Percentiles rank a stretch among this genome's conserved stretches.
Evolutionary conservation across 2,329 filamentous ascomycete genomes (phyloP).

Genomic region (Hymenoscyphus scutula): DNA sequence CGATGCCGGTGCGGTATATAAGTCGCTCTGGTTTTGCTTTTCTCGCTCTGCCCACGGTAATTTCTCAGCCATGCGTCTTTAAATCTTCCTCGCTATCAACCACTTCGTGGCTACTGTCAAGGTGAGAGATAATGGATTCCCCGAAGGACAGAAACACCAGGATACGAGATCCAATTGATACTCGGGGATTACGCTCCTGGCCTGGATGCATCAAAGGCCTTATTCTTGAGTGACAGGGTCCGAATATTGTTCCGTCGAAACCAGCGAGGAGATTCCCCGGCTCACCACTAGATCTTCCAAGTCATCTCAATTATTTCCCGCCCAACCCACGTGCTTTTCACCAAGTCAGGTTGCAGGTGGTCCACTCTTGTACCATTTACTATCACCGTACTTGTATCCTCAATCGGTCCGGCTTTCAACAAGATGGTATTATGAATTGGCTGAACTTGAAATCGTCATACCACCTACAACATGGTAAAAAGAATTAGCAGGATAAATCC

Average conservation of each 20-base stretch:
- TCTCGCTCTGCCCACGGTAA: background rate
- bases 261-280: conserved; percentile 2
- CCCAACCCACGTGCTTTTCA: background rate
- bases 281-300: background rate
- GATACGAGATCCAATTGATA: background rate
- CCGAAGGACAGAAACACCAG: background rate
- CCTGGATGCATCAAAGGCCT: background rate
- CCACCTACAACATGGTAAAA: background rate
- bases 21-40: background rate
- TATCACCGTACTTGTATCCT: background rate
- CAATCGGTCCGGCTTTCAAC: background rate
- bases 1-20: conserved; percentile 11
- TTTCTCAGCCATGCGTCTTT: background rate
- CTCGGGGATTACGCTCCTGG: background rate
- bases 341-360: background rate
- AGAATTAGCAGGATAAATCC: background rate
- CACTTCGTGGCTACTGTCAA: background rate
- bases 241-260: conserved; percentile 1
- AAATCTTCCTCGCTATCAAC: background rate
- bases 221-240: background rate
- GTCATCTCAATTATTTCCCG: background rate
- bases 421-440: background rate
- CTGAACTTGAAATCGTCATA: background rate
- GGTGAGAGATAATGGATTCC: background rate
- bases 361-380: background rate